These are phyloP conservation scores for Alternaria viburni DNA, from an alignment of 2,329 filamentous ascomycete genomes.

Conservation along the genomic window DNA sequence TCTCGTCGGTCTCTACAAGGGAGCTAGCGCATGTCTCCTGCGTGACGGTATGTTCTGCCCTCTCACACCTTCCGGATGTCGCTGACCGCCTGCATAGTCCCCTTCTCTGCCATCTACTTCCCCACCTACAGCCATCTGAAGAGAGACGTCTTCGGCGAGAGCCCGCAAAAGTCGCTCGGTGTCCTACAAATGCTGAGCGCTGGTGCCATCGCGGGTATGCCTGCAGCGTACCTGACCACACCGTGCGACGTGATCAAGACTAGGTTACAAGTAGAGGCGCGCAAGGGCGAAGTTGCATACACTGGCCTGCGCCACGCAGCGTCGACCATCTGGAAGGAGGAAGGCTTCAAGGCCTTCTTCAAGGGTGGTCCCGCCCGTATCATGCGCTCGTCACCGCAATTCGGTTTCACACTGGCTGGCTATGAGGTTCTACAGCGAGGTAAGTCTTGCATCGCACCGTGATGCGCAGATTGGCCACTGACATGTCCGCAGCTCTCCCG, in stretches of 20 bases:
- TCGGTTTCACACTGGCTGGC: constrained; percentile 94
- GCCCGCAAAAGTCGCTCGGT: constrained; percentile 83
- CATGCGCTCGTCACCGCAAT: constrained; percentile 92
- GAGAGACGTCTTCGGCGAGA: constrained; percentile 91
- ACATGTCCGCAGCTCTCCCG: constrained; percentile 63
- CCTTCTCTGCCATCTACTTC: constrained; percentile 99
- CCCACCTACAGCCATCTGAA: constrained; percentile 95
- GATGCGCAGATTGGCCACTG: background rate
- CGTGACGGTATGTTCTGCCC: constrained; percentile 67
- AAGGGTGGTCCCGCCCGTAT: constrained; percentile 97
- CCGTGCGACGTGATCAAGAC: constrained; percentile 99
- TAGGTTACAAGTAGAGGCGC: constrained; percentile 92
- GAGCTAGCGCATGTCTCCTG: constrained; percentile 89
- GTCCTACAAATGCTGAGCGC: constrained; percentile 90
- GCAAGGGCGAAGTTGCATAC: constrained; percentile 91
- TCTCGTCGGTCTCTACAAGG: constrained; percentile 94
- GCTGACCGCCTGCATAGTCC: constrained; percentile 60
- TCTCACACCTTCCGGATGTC: background rate
- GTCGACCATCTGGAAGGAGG: constrained; percentile 81
- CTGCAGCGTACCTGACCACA: constrained; percentile 81
- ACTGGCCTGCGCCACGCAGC: constrained; percentile 87
- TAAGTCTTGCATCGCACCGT: constrained; percentile 4
- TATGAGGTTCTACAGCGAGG: constrained; percentile 87
- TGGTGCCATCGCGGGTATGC: constrained; percentile 77
- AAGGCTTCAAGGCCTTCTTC: constrained; percentile 97